Percentiles rank a stretch among this genome's conserved stretches.
Evolutionary conservation across 2,329 filamentous ascomycete genomes (phyloP).

Genomic region (Epichloe sp.): DNA sequence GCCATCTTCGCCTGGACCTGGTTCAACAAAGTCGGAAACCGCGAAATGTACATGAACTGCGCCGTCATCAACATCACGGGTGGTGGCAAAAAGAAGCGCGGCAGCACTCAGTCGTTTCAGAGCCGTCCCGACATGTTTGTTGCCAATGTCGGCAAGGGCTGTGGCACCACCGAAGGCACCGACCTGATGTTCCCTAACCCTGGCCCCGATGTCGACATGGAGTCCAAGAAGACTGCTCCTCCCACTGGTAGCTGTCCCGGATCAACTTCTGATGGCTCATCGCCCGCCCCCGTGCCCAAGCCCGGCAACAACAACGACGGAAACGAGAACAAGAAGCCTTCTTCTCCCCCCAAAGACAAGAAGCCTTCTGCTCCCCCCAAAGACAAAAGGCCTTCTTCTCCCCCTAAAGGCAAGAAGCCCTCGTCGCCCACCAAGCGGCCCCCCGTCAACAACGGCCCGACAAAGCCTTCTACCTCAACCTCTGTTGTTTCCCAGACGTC

Average conservation of each 20-base stretch:
- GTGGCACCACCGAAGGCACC: constrained; percentile 41
- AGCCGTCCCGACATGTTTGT: constrained; percentile 55
- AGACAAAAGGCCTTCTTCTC: neutral
- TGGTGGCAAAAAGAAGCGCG: constrained; percentile 12
- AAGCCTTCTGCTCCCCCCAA: neutral
- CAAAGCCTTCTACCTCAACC: neutral
- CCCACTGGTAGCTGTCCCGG: constrained; percentile 21
- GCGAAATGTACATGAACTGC: constrained; percentile 84
- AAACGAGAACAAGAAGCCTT: neutral
- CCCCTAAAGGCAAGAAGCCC: neutral
- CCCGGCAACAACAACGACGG: neutral
- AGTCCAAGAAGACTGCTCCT: constrained; percentile 21
- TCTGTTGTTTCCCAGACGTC: neutral
- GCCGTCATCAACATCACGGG: constrained; percentile 51
- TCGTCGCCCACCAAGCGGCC: neutral
- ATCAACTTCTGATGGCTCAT: neutral
- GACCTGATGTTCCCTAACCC: constrained; percentile 55
- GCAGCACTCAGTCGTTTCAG: constrained; percentile 30
- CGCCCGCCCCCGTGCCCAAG: neutral
- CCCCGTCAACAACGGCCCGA: neutral
- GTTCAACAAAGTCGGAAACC: constrained; percentile 65
- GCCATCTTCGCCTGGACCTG: constrained; percentile 65
- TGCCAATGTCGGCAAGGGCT: constrained; percentile 52
- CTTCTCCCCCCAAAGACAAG: neutral
- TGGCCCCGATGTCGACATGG: constrained; percentile 38